A percentile compares a stretch with the other conserved stretches of the same genome.
These are phyloP conservation scores for Trichoderma arundinaceum DNA, from an alignment of 2,329 filamentous ascomycete species.

Conservation along the genomic window DNA sequence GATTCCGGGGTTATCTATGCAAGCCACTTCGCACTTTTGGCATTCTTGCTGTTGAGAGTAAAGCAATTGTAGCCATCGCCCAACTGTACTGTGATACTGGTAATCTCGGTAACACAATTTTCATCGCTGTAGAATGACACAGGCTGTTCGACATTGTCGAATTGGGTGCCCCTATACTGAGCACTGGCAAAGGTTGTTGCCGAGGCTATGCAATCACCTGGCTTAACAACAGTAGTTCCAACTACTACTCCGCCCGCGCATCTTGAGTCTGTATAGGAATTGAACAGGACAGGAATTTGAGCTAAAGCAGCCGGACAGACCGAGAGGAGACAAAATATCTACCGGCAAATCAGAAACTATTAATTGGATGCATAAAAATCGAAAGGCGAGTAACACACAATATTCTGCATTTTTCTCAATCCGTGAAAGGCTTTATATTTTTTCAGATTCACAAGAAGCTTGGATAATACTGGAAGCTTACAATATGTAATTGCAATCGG, in stretches of 20 bases:
- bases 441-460: no score
- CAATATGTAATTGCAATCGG: no score
- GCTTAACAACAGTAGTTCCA: neutral
- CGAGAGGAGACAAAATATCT: neutral
- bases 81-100: neutral
- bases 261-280: neutral
- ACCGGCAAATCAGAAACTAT: neutral
- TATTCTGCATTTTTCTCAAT: neutral
- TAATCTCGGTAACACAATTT: neutral
- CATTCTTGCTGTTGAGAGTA: constrained; percentile 1
- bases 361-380: no score
- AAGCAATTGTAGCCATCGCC: constrained; percentile 12
- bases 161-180: neutral
- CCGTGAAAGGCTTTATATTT: no score
- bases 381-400: neutral
- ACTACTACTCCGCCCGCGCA: neutral
- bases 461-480: no score
- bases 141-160: constrained; percentile 1
- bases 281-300: neutral
- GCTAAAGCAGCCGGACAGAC: neutral
- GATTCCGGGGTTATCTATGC: neutral
- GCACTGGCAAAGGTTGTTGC: neutral
- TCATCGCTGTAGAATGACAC: neutral
- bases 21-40: constrained; percentile 9
- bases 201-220: neutral